Base-by-base conservation (phyloP, 495 filamentous ascomycete species). In the Lophiostoma macrostomum region DNA sequence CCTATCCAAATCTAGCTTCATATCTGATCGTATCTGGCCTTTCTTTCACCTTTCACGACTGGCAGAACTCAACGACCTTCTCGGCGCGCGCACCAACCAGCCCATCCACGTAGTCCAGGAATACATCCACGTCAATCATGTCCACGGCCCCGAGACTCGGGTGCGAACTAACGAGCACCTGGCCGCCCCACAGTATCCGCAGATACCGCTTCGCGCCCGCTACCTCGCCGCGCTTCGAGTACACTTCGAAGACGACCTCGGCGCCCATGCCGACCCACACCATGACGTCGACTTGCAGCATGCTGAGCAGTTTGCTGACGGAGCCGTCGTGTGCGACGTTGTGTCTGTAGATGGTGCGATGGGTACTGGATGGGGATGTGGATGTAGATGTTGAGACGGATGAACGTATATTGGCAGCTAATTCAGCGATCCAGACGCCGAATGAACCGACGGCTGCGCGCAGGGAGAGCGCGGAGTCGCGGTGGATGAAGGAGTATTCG, bases 261-360 rank as follows among this genome's bases (percentile, higher is more conserved):
- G 73, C 69, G 0, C 85, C 85, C 81, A 88, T 85, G 0, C 85
- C 85, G 0, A 83, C 84, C 85, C 85, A 88, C 3, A 86, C 78
- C 83, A 87, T 88, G 31, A 67, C 59, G 30, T 84, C 78, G 3
- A 82, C 60, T 62, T 87, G 84, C 50, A 88, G 63, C n/a, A 86
- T 73, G 3, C 73, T 71, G 22, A 88, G 61, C n/a, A 88, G 53
- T 3, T 74, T 67, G 6, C 78, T 78, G 10, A 88, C 59, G 16
- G 77, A 82, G 10, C 85, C 85, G 56, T 87, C 85, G 58, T 89
- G 84, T 14, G 81, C 84, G 44, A 89, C 67, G 48, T 86, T 85
- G 61, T 88, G 83, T 38, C 75, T 63, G 60, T 84, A 88, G 27
- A 74, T 71, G 2, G n/a, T n/a, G n/a, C n/a, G n/a, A n/a, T n/a